Evolutionary conservation across 2,329 filamentous ascomycete genomes (phyloP), one percentile per base, ranked within the genome.

Genomic region (Byssothecium circinans): DNA sequence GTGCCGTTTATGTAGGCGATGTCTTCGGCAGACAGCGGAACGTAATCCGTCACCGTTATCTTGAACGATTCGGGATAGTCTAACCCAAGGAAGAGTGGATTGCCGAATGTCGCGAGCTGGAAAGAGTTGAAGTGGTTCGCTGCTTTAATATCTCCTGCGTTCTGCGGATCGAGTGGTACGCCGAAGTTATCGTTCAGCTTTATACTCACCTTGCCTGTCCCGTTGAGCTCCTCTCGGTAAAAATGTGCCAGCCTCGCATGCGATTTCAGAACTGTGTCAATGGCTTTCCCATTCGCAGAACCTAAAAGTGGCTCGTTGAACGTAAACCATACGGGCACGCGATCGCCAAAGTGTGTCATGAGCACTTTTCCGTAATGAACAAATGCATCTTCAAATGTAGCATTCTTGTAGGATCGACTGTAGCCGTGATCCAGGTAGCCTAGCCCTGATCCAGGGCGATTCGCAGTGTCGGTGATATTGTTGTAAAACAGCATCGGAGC

Each of bases 161-260:
- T 73, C 62, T 70, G 46, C 4, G 65, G 64, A 34, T 71, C 54
- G n/a, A 57, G 64, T 3, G 70, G 69, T 3, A 70, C 60, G 7
- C 64, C 69, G 25, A 71, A 64, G 50, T 71, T 71, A 52, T 71
- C 62, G 52, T 74, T 76, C 48, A 78, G 72, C 56, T 80, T 81
- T 49, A 81, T 60, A 0, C 75, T 73, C 7, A 83, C 72, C 45
- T 75, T 74, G 0, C 79, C 80, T 0, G 66, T 72, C 19, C 78
- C 80, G 2, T 75, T 71, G 25, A 83, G 69, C 18, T 79, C 75
- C 7, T 81, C 75, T 37, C 78, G 75, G 62, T 83, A 83, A 64
- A 77, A 83, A 58, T 76, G 64, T 34, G 75, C 78, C 0, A 80
- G 70, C 18, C 74, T 68, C 0, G 78, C 78, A 47, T 82, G 78